Evolutionary conservation across 106 monocot species (phyloP), one percentile per base, ranked within the genome.

Genomic region (Triglochin maritima): DNA sequence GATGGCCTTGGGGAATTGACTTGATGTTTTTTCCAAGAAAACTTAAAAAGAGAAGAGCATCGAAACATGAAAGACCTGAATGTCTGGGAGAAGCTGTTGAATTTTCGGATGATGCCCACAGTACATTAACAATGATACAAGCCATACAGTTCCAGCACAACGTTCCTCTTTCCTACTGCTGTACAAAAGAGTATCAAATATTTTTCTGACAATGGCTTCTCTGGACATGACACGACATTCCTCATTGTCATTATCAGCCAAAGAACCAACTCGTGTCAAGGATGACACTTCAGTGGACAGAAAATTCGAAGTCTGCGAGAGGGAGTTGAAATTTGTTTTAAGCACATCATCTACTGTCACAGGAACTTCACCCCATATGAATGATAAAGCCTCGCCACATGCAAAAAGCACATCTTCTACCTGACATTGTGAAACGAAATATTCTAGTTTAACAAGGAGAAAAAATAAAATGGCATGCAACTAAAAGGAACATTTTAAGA

Each of bases 91-190:
- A 68, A 98, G 85, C 72, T 88, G 77, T 70, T 92, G 98, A 50
- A 92, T 84, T 78, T 83, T 98, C 44, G 73, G 76, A 68, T 98
- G 91, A 77, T 62, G 73, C 11, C 98, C 98, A 70, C 98, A 98
- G 72, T 86, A 98, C 98, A 98, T 86, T 10, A 79, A 75, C 46
- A 98, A 73, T 57, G 98, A 98, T 64, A 98, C 76, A 53, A 98
- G 80, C 98, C 91, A 91, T 59, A 98, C 91, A 76, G 91, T 79
- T 63, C 86, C 91, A 6, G 91, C 82, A 81, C 91, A 92, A 6
- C 91, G 78, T 57, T 98, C 98, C 56, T 92, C 98, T 71, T 92
- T 98, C 71, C 98, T 91, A 62, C 79, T 91, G 79, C 98, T 98
- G 76, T 81, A 98, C 44, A 98, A 72, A 10, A 98, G 88, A 49